Evolutionary conservation across 495 filamentous ascomycete species (phyloP).

Genomic region (Penicillium bovifimosum): DNA sequence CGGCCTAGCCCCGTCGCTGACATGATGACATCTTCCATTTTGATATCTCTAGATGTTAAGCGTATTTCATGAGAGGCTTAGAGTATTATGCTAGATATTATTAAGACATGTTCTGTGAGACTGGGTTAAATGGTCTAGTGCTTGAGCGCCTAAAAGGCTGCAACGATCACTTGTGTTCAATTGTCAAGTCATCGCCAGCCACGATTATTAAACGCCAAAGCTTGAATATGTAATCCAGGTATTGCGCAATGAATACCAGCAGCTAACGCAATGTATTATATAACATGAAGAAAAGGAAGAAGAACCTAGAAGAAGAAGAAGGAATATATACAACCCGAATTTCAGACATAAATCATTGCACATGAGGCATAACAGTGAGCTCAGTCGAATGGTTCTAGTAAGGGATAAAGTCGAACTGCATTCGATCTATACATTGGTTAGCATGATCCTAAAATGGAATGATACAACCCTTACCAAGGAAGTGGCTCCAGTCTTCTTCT

Average conservation of each 20-base stretch:
- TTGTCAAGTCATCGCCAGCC: neutral
- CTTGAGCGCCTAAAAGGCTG: too few species aligned
- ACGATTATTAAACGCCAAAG: constrained; percentile 1
- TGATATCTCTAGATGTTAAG: neutral
- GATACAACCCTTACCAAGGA: constrained; percentile 30
- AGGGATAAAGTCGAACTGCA: constrained; percentile 45
- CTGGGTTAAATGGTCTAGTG: too few species aligned
- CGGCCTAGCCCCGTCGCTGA: neutral
- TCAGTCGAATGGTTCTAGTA: constrained; percentile 23
- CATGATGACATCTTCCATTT: neutral
- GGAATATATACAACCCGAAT: constrained; percentile 3
- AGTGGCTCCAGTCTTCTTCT: constrained; percentile 43
- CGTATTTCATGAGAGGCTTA: too few species aligned
- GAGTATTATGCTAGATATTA: too few species aligned
- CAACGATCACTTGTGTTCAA: too few species aligned
- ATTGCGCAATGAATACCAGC: neutral
- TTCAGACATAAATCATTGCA: constrained; percentile 13
- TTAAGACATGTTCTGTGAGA: too few species aligned
- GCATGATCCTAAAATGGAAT: neutral
- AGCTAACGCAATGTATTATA: neutral
- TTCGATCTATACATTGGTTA: constrained; percentile 33
- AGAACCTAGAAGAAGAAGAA: too few species aligned
- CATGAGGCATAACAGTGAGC: constrained; percentile 17
- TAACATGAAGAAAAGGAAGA: neutral
- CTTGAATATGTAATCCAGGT: neutral